phyloP scores from a whole-genome alignment of 2,329 filamentous ascomycete genomes.

The Paraconiothyrium brasiliense region DNA sequence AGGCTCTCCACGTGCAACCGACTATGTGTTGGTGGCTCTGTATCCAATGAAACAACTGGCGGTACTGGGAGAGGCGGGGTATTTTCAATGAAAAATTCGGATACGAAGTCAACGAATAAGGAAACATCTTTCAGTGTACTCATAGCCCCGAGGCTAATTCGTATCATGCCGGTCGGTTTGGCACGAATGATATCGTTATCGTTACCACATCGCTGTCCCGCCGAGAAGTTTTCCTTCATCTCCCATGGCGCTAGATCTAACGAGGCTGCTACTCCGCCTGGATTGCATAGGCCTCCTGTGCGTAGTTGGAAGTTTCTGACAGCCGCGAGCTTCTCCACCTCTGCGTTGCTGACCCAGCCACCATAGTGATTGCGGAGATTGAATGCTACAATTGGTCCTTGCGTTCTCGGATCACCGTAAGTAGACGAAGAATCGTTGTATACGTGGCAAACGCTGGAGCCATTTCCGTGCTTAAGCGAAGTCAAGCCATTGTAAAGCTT shows the following conservation, averaged over 20 bases:
- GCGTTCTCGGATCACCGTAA: slow-evolving; percentile 57
- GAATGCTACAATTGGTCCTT: slow-evolving; percentile 84
- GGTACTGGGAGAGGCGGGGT: slow-evolving; percentile 20
- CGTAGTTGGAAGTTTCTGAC: slow-evolving; percentile 84
- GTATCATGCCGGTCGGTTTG: slow-evolving; percentile 87
- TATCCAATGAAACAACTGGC: slow-evolving; percentile 32
- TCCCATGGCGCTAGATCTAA: slow-evolving; percentile 82
- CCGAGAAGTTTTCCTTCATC: slow-evolving; percentile 83
- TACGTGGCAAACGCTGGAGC: slow-evolving; percentile 69
- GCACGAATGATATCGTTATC: slow-evolving; percentile 84
- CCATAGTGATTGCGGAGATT: slow-evolving; percentile 77
- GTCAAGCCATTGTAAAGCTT: slow-evolving; percentile 68
- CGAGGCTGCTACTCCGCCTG: slow-evolving; percentile 80
- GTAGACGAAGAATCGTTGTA: slow-evolving; percentile 61
- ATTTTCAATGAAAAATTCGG: slow-evolving; percentile 55
- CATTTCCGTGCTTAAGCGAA: slow-evolving; percentile 74
- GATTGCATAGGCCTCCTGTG: slow-evolving; percentile 91
- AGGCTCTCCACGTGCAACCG: slow-evolving; percentile 58
- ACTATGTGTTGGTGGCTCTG: slow-evolving; percentile 40
- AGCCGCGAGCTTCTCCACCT: slow-evolving; percentile 86
- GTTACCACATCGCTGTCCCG: slow-evolving; percentile 83
- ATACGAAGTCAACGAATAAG: slow-evolving; percentile 74
- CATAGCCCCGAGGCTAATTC: slow-evolving; percentile 90
- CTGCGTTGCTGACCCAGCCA: slow-evolving; percentile 79
- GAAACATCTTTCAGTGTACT: slow-evolving; percentile 80